A percentile compares a stretch with the other conserved stretches of the same genome.
phyloP scores from a whole-genome alignment of 768 basidiomycete species.

The Pholiota conissans region DNA sequence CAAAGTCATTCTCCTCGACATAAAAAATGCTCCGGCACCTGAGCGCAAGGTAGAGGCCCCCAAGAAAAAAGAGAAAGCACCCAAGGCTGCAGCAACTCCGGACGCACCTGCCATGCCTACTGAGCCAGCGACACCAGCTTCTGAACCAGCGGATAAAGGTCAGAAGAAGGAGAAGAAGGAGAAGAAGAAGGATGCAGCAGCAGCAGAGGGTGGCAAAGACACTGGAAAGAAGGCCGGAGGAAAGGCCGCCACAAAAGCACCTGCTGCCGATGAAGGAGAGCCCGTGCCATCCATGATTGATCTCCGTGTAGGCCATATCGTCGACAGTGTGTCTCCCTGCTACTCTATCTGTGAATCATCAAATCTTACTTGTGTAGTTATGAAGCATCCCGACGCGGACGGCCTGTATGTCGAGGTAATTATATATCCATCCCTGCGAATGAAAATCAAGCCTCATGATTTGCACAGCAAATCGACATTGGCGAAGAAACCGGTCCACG shows the following conservation, averaged over 20 bases:
- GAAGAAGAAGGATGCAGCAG: slow-evolving; percentile 49
- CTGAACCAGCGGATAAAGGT: slow-evolving; percentile 27
- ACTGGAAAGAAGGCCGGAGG: slow-evolving; percentile 24
- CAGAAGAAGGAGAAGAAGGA: slow-evolving; percentile 62
- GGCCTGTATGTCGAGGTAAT: slow-evolving; percentile 91
- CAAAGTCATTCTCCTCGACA: slow-evolving; percentile 62
- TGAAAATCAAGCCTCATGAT: slow-evolving; percentile 13
- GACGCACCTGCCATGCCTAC: slow-evolving; percentile 22
- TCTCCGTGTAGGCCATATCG: slow-evolving; percentile 88
- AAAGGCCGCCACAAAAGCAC: slow-evolving; percentile 39
- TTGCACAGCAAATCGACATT: slow-evolving; percentile 83
- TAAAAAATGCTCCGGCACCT: slow-evolving; percentile 70
- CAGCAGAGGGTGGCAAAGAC: slow-evolving; percentile 39
- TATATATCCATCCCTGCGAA: not conserved
- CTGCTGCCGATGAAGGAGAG: slow-evolving; percentile 69
- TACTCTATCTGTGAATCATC: not conserved
- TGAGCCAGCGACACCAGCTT: slow-evolving; percentile 14
- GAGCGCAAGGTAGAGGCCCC: slow-evolving; percentile 71
- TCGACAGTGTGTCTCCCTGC: slow-evolving; percentile 67
- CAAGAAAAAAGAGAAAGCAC: slow-evolving; percentile 77
- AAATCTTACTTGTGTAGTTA: slow-evolving; percentile 51
- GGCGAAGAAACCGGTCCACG: slow-evolving; percentile 94
- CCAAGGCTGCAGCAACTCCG: slow-evolving; percentile 30
- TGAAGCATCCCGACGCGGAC: slow-evolving; percentile 96
- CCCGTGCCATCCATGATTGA: slow-evolving; percentile 97